Conservation (phyloP, 345 rosid species). For the Kernera saxatilis region DNA sequence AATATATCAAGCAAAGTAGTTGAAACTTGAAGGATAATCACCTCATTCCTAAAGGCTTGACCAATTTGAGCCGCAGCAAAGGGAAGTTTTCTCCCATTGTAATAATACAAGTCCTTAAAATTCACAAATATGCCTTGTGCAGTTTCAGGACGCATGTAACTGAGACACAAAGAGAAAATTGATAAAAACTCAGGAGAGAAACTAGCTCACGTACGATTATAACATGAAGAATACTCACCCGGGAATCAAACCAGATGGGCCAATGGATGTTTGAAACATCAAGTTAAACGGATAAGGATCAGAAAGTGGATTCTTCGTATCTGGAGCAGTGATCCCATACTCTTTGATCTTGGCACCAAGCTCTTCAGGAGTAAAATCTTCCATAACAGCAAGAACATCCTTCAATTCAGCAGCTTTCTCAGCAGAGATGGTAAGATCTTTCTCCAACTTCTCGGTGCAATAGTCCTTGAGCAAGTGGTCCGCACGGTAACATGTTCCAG, state of each 20-base stretch:
- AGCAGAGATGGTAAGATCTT: slow-evolving; percentile 58
- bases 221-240: slow-evolving; percentile 47
- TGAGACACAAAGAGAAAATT: slow-evolving; percentile 19
- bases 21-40: slow-evolving; percentile 17
- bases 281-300: slow-evolving; percentile 90
- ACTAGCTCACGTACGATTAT: background rate
- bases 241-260: slow-evolving; percentile 75
- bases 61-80: slow-evolving; percentile 99
- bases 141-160: slow-evolving; percentile 97
- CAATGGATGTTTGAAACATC: slow-evolving; percentile 97
- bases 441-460: slow-evolving; percentile 79
- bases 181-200: background rate
- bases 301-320: slow-evolving; percentile 73
- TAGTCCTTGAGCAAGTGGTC: slow-evolving; percentile 91
- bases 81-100: slow-evolving; percentile 88
- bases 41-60: slow-evolving; percentile 98
- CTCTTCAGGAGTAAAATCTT: slow-evolving; percentile 67
- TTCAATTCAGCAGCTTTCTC: slow-evolving; percentile 84
- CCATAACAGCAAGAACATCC: slow-evolving; percentile 71
- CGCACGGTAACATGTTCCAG: slow-evolving; percentile 81
- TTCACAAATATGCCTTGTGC: slow-evolving; percentile 98
- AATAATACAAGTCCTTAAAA: slow-evolving; percentile 81
- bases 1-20: background rate
- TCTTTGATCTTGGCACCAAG: slow-evolving; percentile 79
- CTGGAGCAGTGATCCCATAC: slow-evolving; percentile 82